Evolutionary conservation across 2,329 filamentous ascomycete genomes (phyloP), one percentile per base, ranked within the genome.

Genomic region (Sclerotinia trifoliorum): DNA sequence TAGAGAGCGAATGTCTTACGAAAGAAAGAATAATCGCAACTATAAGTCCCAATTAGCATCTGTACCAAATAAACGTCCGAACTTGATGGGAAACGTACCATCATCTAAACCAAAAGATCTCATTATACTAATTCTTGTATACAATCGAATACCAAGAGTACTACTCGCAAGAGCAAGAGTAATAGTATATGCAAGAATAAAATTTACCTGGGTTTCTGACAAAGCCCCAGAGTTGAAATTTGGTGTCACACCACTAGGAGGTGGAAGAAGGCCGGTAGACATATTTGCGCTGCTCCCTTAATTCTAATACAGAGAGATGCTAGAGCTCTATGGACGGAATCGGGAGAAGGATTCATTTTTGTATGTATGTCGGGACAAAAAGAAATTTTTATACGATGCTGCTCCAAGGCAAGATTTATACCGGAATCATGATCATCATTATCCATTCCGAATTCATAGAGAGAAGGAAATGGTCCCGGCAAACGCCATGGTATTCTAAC

Each of bases 221-320:
- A 60, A 42, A 46, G n/a, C 39, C 11, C n/a, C 44, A 46, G 56
- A 19, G 26, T 29, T 60, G 42, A 44, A 46, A 29, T 60, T 8
- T 29, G 56, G 56, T 29, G 24, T 60, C 1, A 60, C 5, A 6
- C 56, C 56, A 6, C 56, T 42, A 13, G 56, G 24, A 42, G 56
- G 56, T 5, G 56, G 56, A 46, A 60, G 56, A 26, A 60, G 56
- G 13, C 56, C 56, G 39, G 56, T 60, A 11, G 56, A 46, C 56
- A 60, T 60, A 8, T 60, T 46, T 46, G 2, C 24, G 42, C 19
- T 44, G 26, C 19, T 60, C 8, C 8, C 21, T n/a, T 29, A 24
- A 21, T 21, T 29, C 2, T n/a, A 8, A 11, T 13, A 46, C 29
- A 26, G 3, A 46, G 29, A 5, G 5, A 29, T 13, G 8, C 29